Evolutionary conservation across 371 early-diverging fungal species (phyloP).

Genomic region (Lichtheimia ornata): DNA sequence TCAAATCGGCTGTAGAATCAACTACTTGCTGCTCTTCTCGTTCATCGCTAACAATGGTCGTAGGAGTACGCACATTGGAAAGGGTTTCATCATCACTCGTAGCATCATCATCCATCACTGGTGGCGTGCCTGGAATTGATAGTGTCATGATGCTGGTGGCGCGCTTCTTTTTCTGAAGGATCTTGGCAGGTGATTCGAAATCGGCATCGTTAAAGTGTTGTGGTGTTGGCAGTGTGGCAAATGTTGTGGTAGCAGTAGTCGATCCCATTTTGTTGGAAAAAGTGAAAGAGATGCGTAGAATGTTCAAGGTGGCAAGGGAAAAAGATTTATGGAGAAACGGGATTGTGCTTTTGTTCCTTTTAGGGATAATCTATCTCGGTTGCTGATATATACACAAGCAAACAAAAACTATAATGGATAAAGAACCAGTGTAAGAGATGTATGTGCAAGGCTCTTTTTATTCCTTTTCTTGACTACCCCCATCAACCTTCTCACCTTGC

Average conservation of each 20-base stretch:
- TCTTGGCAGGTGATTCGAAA: constrained; percentile 39
- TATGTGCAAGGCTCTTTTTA: no score
- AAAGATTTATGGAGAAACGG: no score
- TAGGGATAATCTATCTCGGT: no score
- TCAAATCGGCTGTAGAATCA: constrained; percentile 4
- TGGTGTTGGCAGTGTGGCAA: constrained; percentile 3
- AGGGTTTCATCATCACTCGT: background rate
- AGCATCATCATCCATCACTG: constrained; percentile 2
- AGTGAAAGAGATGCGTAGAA: background rate
- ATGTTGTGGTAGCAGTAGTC: no score
- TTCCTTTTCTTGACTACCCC: no score
- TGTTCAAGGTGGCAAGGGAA: no score
- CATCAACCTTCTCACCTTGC: no score
- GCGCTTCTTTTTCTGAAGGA: constrained; percentile 30
- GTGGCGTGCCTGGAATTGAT: constrained; percentile 35
- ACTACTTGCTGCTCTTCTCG: constrained; percentile 1
- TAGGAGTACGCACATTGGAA: background rate
- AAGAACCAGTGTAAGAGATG: no score
- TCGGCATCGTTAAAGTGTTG: constrained; percentile 25
- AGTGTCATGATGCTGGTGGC: constrained; percentile 31
- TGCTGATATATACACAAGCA: no score
- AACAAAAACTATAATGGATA: no score
- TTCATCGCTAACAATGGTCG: background rate
- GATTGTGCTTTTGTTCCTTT: no score
- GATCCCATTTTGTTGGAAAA: constrained; percentile 2